Percentiles rank a stretch among this genome's conserved stretches.
Evolutionary conservation across 176 grass and related monocot genomes (phyloP).

Genomic region (Leersia perrieri): DNA sequence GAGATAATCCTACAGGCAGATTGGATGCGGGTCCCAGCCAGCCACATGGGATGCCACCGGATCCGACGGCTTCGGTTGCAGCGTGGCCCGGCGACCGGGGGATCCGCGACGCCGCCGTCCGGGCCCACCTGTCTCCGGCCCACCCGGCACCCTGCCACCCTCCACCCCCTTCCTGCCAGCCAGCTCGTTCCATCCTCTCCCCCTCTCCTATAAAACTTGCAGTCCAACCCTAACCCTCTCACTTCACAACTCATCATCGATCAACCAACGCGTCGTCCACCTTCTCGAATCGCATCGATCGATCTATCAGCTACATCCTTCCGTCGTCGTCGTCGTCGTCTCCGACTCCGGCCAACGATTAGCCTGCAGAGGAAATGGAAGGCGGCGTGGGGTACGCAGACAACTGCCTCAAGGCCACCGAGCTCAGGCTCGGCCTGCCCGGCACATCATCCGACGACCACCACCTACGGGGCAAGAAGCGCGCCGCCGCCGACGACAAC

Average conservation of each 20-base stretch:
- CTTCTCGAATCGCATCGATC: neutral
- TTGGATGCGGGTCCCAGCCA: conserved; percentile 1
- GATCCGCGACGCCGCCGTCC: neutral
- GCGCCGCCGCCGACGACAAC: conserved; percentile 4
- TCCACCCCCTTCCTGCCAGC: neutral
- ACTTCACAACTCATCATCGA: neutral
- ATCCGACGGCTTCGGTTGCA: conserved; percentile 18
- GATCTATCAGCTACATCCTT: neutral
- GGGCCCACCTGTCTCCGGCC: conserved; percentile 44
- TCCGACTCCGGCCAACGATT: no score
- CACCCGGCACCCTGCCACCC: conserved; percentile 57
- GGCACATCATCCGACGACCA: conserved; percentile 36
- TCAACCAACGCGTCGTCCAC: neutral
- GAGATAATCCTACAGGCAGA: neutral
- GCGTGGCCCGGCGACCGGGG: conserved; percentile 25
- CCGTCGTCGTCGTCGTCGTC: no score
- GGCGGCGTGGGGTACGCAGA: conserved; percentile 35
- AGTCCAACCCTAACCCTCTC: neutral
- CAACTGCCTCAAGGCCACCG: conserved; percentile 76
- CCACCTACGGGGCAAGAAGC: conserved; percentile 42
- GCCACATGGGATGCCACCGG: conserved; percentile 34
- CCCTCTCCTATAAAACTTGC: conserved; percentile 38
- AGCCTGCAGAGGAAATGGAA: conserved; percentile 69
- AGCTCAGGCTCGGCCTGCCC: conserved; percentile 94
- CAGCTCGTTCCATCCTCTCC: neutral